These are phyloP conservation scores for Xerocomellus dryophilus DNA, from an alignment of 768 basidiomycete species.

Conservation along the genomic window DNA sequence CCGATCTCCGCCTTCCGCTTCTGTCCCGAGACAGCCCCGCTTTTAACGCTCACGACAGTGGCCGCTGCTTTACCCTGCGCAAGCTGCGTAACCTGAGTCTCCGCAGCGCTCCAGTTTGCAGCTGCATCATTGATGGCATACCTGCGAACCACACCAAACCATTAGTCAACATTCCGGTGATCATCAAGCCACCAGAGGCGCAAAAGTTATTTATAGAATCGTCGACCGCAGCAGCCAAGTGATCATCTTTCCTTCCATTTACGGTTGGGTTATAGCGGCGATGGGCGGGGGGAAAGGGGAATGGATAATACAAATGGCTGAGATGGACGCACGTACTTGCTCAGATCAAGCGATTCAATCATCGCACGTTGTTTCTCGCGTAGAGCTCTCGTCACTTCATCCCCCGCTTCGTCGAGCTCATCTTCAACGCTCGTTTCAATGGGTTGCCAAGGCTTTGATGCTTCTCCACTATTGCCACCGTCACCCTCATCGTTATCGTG, in stretches of 20 bases:
- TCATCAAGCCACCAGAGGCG: neutral
- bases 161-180: neutral
- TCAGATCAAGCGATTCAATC: slow-evolving; percentile 83
- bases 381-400: slow-evolving; percentile 51
- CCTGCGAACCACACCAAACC: slow-evolving; percentile 34
- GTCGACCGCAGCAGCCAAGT: neutral
- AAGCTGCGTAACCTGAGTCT: slow-evolving; percentile 62
- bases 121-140: slow-evolving; percentile 70
- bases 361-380: slow-evolving; percentile 79
- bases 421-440: slow-evolving; percentile 50
- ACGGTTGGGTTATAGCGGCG: slow-evolving; percentile 5
- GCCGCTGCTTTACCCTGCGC: slow-evolving; percentile 46
- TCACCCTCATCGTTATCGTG: slow-evolving; percentile 10
- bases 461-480: slow-evolving; percentile 5
- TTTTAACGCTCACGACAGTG: slow-evolving; percentile 77
- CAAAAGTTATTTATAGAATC: neutral
- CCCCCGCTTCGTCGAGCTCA: slow-evolving; percentile 76
- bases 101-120: slow-evolving; percentile 73
- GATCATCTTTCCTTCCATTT: neutral
- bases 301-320: neutral
- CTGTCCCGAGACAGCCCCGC: slow-evolving; percentile 35
- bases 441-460: slow-evolving; percentile 39
- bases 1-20: slow-evolving; percentile 54
- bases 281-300: neutral
- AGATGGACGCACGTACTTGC: slow-evolving; percentile 58